A percentile compares a stretch with the other conserved stretches of the same genome.
These are phyloP conservation scores for Salvia miltiorrhiza DNA, from an alignment of 257 asterid species.

Conservation along the genomic window DNA sequence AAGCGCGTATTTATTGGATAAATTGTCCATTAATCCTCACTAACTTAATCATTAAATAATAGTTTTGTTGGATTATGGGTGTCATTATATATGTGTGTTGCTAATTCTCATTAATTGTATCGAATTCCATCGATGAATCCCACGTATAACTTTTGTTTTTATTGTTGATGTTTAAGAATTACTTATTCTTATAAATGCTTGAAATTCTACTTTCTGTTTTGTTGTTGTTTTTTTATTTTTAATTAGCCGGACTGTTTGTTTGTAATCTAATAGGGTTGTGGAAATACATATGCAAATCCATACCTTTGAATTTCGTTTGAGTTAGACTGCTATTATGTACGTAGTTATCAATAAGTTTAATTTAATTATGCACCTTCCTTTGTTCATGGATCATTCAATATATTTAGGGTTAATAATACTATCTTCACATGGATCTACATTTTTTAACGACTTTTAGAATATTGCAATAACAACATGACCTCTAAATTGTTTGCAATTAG, in stretches of 20 bases:
- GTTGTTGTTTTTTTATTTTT: conserved; percentile 35
- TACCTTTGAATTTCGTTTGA: not conserved
- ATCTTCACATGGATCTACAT: too few species aligned
- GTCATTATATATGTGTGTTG: conserved; percentile 34
- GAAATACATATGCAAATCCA: not conserved
- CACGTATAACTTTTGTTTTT: conserved; percentile 43
- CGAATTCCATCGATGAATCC: conserved; percentile 60
- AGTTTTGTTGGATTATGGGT: conserved; percentile 29
- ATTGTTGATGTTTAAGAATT: conserved; percentile 20
- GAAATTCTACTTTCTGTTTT: conserved; percentile 43
- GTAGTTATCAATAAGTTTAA: not conserved
- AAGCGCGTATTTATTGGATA: not conserved
- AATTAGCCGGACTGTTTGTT: conserved; percentile 36
- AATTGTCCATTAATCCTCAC: conserved; percentile 2
- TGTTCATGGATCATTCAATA: not conserved
- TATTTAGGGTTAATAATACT: too few species aligned
- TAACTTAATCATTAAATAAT: not conserved
- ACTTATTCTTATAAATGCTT: conserved; percentile 23
- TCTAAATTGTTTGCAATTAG: too few species aligned
- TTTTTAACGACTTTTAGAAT: not conserved
- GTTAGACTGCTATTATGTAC: not conserved
- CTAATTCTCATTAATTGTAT: conserved; percentile 41
- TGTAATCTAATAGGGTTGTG: conserved; percentile 9
- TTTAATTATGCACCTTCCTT: not conserved
- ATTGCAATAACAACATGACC: not conserved